A percentile compares a stretch with the other conserved stretches of the same genome.
Evolutionary conservation across 352 stramenopile genomes (phyloP).

Genomic region (Pythium scleroteichum): DNA sequence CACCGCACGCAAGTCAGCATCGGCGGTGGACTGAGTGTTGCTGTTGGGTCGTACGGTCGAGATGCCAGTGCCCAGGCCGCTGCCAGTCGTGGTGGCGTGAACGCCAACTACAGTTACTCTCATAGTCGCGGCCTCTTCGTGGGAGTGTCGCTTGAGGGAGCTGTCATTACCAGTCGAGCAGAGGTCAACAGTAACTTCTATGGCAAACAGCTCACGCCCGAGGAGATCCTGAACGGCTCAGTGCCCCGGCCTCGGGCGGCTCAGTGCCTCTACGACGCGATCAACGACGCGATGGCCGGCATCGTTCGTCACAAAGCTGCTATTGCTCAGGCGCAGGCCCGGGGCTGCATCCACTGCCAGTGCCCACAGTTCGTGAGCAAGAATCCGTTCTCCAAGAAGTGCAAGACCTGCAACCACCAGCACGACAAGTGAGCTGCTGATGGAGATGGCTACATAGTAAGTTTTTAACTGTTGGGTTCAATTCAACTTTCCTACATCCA

Average conservation of each 20-base stretch:
- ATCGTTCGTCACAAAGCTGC: conserved; percentile 63
- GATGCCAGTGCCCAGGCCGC: conserved; percentile 81
- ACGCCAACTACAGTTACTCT: conserved; percentile 94
- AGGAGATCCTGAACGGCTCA: conserved; percentile 69
- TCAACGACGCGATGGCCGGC: conserved; percentile 66
- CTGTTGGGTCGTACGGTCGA: conserved; percentile 89
- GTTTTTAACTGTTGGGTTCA: conserved; percentile 4
- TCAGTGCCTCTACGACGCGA: conserved; percentile 78
- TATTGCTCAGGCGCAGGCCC: conserved; percentile 18
- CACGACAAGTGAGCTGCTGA: conserved; percentile 42
- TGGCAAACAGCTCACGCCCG: conserved; percentile 76
- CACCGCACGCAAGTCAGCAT: conserved; percentile 89
- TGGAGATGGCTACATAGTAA: conserved; percentile 14
- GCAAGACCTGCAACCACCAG: conserved; percentile 65
- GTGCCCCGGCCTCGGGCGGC: conserved; percentile 61
- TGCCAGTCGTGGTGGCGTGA: conserved; percentile 67
- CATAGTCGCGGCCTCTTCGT: conserved; percentile 93
- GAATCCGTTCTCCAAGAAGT: conserved; percentile 70
- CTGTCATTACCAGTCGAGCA: conserved; percentile 87
- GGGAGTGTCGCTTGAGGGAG: conserved; percentile 92
- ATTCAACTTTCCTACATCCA: too few species aligned
- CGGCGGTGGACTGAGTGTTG: conserved; percentile 90
- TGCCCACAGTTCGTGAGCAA: conserved; percentile 64
- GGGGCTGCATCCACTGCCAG: conserved; percentile 51
- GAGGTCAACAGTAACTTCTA: conserved; percentile 97